phyloP scores from a whole-genome alignment of 768 basidiomycete species.

The Lactifluus hygrophoroides region DNA sequence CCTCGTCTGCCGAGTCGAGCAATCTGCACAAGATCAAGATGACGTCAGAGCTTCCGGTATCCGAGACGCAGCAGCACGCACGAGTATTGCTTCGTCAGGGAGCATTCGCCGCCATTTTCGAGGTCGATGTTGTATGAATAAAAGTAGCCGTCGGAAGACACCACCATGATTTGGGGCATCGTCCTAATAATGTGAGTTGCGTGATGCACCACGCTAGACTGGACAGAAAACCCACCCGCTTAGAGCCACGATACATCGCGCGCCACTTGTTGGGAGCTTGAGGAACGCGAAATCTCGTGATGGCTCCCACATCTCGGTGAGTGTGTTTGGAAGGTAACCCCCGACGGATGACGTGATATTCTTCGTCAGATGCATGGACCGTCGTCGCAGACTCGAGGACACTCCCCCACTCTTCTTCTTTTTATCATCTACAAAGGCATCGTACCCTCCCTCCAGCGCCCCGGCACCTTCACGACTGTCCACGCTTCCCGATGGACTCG shows the following conservation, averaged over 20 bases:
- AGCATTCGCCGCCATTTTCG: constrained; percentile 93
- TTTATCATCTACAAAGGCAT: constrained; percentile 74
- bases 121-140: constrained; percentile 95
- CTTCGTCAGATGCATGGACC: constrained; percentile 69
- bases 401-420: constrained; percentile 43
- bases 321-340: constrained; percentile 76
- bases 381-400: constrained; percentile 55
- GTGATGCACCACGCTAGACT: not conserved
- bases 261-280: constrained; percentile 69
- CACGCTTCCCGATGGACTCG: constrained; percentile 58
- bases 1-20: constrained; percentile 25
- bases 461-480: constrained; percentile 55
- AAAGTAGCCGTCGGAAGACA: constrained; percentile 92
- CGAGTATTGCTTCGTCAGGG: constrained; percentile 91
- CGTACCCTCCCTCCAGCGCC: constrained; percentile 70
- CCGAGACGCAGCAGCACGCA: constrained; percentile 23
- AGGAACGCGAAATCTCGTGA: constrained; percentile 89
- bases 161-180: constrained; percentile 94
- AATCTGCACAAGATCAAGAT: constrained; percentile 17
- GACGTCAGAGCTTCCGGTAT: not conserved
- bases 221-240: constrained; percentile 47
- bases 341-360: constrained; percentile 71
- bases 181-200: constrained; percentile 40
- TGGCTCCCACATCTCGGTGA: constrained; percentile 97
- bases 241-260: constrained; percentile 80